These are phyloP conservation scores for Luzula sylvatica DNA, from an alignment of 176 grass and related monocot species.

Conservation along the genomic window DNA sequence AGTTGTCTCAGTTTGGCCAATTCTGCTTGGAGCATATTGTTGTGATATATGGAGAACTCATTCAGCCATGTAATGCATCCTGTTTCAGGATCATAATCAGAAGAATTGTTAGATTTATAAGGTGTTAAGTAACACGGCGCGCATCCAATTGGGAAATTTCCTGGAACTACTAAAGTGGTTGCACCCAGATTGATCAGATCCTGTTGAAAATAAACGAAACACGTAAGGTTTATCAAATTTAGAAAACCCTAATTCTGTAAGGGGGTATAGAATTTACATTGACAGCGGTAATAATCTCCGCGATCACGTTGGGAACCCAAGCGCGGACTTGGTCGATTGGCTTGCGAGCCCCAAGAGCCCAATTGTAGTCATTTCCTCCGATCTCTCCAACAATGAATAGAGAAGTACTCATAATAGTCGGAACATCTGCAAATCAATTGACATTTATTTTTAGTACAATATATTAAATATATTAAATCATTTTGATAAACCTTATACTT, in stretches of 20 bases:
- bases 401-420: conserved; percentile 24
- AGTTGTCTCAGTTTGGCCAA: conserved; percentile 22
- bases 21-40: conserved; percentile 30
- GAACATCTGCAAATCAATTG: conserved; percentile 7
- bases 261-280: conserved; percentile 18
- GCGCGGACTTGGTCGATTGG: conserved; percentile 23
- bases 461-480: background rate
- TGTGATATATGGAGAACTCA: conserved; percentile 48
- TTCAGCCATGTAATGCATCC: conserved; percentile 67
- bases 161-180: conserved; percentile 53
- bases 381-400: conserved; percentile 44
- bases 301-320: conserved; percentile 36
- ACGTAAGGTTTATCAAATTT: too few species aligned
- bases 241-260: background rate
- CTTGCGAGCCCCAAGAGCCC: background rate
- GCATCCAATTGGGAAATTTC: conserved; percentile 71
- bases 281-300: conserved; percentile 14
- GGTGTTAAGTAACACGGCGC: conserved; percentile 34
- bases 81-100: conserved; percentile 34
- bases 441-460: background rate
- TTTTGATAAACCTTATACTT: background rate
- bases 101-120: conserved; percentile 15
- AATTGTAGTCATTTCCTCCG: conserved; percentile 64
- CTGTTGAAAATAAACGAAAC: conserved; percentile 3
- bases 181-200: conserved; percentile 59